Evolutionary conservation across 805 yeast species (phyloP).

Genomic region (Metschnikowia lochheadii): DNA sequence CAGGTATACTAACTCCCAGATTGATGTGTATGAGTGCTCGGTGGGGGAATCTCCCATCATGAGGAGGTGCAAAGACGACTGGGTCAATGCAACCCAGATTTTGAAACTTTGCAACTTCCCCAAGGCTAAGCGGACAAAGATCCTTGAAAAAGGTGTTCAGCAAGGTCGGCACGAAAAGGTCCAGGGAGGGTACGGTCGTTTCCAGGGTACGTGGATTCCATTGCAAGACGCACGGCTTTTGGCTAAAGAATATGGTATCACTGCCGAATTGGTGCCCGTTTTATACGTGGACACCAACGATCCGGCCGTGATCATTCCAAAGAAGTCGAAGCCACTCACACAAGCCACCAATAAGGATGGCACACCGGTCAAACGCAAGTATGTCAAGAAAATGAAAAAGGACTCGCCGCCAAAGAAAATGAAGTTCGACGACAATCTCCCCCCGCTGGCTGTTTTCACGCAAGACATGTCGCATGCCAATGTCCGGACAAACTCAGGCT

Average conservation of each 20-base stretch:
- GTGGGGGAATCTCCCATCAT: constrained; percentile 71
- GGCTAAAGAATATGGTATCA: constrained; percentile 38
- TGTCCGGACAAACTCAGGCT: constrained; percentile 2
- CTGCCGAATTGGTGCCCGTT: constrained; percentile 40
- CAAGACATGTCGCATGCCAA: constrained; percentile 15
- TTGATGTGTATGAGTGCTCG: constrained; percentile 68
- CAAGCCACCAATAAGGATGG: constrained; percentile 29
- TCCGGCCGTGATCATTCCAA: constrained; percentile 33
- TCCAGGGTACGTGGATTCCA: constrained; percentile 97
- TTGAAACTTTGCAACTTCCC: constrained; percentile 91
- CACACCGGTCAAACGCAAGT: constrained; percentile 41
- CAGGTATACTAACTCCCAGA: constrained; percentile 21
- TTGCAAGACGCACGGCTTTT: constrained; percentile 57
- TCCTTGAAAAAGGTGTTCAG: constrained; percentile 90
- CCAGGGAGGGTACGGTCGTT: constrained; percentile 96
- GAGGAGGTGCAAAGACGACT: constrained; percentile 87
- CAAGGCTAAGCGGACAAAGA: constrained; percentile 88
- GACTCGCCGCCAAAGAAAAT: constrained; percentile 50
- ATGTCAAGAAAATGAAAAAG: constrained; percentile 46
- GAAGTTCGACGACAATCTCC: constrained; percentile 21
- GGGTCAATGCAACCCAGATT: constrained; percentile 97
- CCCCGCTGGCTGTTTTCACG: constrained; percentile 19
- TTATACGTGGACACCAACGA: constrained; percentile 35
- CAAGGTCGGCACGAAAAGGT: constrained; percentile 85
- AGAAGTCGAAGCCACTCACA: constrained; percentile 26